phyloP scores from a whole-genome alignment of 1,284 basidiomycete genomes.

The Coriolopsis trogii region DNA sequence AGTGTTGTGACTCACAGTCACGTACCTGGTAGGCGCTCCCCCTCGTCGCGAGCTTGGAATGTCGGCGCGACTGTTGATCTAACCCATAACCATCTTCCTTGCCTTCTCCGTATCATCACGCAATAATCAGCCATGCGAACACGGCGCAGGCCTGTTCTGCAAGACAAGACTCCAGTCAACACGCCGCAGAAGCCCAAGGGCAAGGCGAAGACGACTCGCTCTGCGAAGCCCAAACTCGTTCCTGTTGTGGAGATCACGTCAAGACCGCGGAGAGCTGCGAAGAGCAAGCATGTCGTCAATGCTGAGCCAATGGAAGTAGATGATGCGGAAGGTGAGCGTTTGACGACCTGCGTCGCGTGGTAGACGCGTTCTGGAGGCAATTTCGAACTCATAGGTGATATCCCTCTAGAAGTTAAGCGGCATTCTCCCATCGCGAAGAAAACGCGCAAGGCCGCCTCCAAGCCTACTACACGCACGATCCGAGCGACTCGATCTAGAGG shows the following conservation, averaged over 20 bases:
- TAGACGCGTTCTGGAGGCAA: slow-evolving; percentile 1
- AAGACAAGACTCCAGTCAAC: slow-evolving; percentile 30
- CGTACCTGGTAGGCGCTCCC: background rate
- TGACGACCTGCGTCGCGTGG: background rate
- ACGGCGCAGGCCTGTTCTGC: slow-evolving; percentile 25
- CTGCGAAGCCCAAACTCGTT: slow-evolving; percentile 16
- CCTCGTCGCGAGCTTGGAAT: too few relatives aligned
- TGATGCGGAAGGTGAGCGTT: background rate
- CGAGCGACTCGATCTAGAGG: too few relatives aligned
- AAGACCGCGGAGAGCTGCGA: slow-evolving; percentile 8
- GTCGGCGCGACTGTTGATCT: background rate
- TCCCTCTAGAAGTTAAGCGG: background rate
- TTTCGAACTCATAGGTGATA: too few relatives aligned
- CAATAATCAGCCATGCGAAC: slow-evolving; percentile 13
- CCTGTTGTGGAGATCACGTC: slow-evolving; percentile 21
- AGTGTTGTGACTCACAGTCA: too few relatives aligned
- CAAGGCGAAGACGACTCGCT: background rate
- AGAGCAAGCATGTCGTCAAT: background rate
- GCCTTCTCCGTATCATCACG: too few relatives aligned
- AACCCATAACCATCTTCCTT: background rate
- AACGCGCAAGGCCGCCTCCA: background rate
- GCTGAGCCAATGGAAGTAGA: background rate
- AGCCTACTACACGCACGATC: too few relatives aligned
- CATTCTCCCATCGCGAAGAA: background rate
- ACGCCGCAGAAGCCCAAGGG: slow-evolving; percentile 27